Evolutionary conservation across 1,284 basidiomycete genomes (phyloP).

Genomic region (Ceratobasidium sp.): DNA sequence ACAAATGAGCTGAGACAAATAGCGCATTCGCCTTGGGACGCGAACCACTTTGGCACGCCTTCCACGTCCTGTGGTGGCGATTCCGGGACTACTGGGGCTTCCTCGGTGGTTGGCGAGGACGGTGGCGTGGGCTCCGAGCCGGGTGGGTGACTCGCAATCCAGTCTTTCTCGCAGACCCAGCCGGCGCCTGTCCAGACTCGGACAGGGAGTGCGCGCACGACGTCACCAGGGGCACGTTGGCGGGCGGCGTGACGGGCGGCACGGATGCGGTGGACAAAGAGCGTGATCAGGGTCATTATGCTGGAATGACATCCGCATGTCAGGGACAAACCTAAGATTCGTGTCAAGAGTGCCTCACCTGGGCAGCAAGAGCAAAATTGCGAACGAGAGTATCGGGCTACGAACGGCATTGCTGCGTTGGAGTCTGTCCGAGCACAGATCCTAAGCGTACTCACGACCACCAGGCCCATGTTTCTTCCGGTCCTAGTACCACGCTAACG

Average conservation of each 20-base stretch:
- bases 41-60: slow-evolving; percentile 40
- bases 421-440: slow-evolving; percentile 32
- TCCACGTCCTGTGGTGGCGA: neutral
- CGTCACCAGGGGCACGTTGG: slow-evolving; percentile 51
- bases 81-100: neutral
- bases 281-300: slow-evolving; percentile 51
- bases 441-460: slow-evolving; percentile 42
- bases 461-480: slow-evolving; percentile 47
- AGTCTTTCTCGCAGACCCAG: slow-evolving; percentile 47
- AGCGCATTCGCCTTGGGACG: slow-evolving; percentile 54
- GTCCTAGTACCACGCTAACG: slow-evolving; percentile 43
- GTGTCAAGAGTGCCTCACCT: slow-evolving; percentile 43
- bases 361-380: slow-evolving; percentile 52
- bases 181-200: slow-evolving; percentile 50
- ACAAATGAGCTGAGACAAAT: slow-evolving; percentile 59
- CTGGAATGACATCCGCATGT: neutral
- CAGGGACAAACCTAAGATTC: neutral
- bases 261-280: slow-evolving; percentile 51
- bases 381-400: slow-evolving; percentile 47
- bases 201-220: slow-evolving; percentile 51
- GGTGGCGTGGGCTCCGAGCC: neutral
- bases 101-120: neutral
- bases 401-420: slow-evolving; percentile 28
- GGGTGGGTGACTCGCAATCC: slow-evolving; percentile 37
- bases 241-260: slow-evolving; percentile 47